Evolutionary conservation across 2,329 filamentous ascomycete genomes (phyloP).

Genomic region (Bipolaris oryzae): DNA sequence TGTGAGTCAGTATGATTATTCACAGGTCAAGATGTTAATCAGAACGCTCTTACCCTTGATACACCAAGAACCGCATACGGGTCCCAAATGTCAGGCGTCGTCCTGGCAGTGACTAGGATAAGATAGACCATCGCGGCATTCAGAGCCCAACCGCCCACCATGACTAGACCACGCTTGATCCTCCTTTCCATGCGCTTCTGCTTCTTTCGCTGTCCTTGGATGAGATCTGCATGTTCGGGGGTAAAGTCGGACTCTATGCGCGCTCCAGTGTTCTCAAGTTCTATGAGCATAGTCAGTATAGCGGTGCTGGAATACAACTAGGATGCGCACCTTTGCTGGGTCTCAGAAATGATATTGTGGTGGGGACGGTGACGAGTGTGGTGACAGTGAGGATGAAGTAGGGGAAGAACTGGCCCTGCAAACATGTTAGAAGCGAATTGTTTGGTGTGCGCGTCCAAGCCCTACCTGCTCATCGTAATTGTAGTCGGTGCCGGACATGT

Average conservation of each 20-base stretch:
- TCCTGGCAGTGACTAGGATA: conserved; percentile 77
- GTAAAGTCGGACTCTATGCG: conserved; percentile 82
- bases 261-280: conserved; percentile 79
- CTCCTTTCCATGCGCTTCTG: conserved; percentile 90
- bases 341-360: conserved; percentile 86
- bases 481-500: conserved; percentile 73
- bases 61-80: conserved; percentile 94
- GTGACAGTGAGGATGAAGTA: conserved; percentile 96
- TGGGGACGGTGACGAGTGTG: conserved; percentile 83
- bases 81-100: conserved; percentile 84
- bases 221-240: conserved; percentile 80
- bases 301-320: conserved; percentile 1
- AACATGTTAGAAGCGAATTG: conserved; percentile 19
- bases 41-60: conserved; percentile 66
- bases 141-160: conserved; percentile 76
- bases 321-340: conserved; percentile 67
- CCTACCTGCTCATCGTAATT: conserved; percentile 92
- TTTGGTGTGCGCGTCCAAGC: conserved; percentile 5
- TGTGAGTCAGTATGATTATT: conserved; percentile 25
- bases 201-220: conserved; percentile 80
- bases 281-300: conserved; percentile 40
- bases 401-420: conserved; percentile 92
- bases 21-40: neutral
- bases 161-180: conserved; percentile 80
- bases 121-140: conserved; percentile 94